A percentile compares a stretch with the other conserved stretches of the same genome.
Evolutionary conservation across 495 filamentous ascomycete species (phyloP).

Genomic region (Daldinia vernicosa): DNA sequence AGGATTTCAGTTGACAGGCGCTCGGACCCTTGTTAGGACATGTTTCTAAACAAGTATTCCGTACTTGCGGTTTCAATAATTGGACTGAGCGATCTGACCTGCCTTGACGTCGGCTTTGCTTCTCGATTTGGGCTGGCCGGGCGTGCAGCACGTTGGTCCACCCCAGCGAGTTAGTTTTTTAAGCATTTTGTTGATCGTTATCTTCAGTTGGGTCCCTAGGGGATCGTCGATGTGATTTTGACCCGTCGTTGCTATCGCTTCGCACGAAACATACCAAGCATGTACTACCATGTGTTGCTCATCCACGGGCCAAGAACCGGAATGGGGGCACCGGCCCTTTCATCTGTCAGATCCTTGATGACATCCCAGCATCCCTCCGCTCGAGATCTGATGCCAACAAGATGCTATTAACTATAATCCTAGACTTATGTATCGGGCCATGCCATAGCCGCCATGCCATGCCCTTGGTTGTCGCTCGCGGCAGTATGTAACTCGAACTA

Average conservation of each 20-base stretch:
- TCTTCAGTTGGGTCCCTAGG: conserved; percentile 8
- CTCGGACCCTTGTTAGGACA: conserved; percentile 25
- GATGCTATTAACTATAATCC: conserved; percentile 31
- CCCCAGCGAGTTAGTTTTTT: conserved; percentile 1
- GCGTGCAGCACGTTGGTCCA: conserved; percentile 3
- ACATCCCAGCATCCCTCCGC: conserved; percentile 33
- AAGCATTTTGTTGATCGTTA: conserved; percentile 24
- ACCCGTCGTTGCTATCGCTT: conserved; percentile 31
- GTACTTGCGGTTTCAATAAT: conserved; percentile 1
- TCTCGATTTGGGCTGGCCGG: conserved; percentile 8
- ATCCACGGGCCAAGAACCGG: conserved; percentile 41
- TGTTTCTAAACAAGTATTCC: conserved; percentile 1
- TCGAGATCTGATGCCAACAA: conserved; percentile 41
- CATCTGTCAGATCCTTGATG: conserved; percentile 41
- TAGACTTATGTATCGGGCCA: conserved; percentile 31
- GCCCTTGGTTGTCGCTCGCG: conserved; percentile 28
- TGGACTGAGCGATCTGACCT: background rate
- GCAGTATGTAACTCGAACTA: conserved; percentile 25
- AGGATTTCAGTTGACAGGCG: conserved; percentile 39
- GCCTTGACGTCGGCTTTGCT: conserved; percentile 14
- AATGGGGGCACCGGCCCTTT: conserved; percentile 28
- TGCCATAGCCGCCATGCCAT: conserved; percentile 7
- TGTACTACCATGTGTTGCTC: conserved; percentile 31
- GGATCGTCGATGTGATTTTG: conserved; percentile 27
- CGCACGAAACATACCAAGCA: conserved; percentile 36